Conservation (phyloP, 2,329 filamentous ascomycete species). For the Ophiostoma tasmaniense region DNA sequence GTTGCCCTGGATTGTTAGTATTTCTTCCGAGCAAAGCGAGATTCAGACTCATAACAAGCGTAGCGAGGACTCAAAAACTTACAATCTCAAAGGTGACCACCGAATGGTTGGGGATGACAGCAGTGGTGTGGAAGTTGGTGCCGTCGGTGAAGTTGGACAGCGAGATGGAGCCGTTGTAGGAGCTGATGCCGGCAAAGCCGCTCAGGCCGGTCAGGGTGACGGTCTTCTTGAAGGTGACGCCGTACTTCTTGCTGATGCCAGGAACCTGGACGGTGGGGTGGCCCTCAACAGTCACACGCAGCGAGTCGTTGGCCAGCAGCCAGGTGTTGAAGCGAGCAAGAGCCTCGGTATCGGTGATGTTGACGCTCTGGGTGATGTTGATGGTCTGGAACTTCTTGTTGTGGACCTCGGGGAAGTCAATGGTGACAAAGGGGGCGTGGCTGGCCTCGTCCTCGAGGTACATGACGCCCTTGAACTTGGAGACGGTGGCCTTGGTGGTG, state of each 20-base stretch:
- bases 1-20: constrained; percentile 42
- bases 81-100: constrained; percentile 56
- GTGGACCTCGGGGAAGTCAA: constrained; percentile 45
- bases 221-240: constrained; percentile 49
- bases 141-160: constrained; percentile 33
- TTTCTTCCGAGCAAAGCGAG: too few species aligned
- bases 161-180: constrained; percentile 43
- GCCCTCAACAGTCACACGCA: constrained; percentile 44
- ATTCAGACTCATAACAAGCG: neutral
- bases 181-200: constrained; percentile 45
- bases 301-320: constrained; percentile 42
- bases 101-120: constrained; percentile 56
- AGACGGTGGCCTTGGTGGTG: constrained; percentile 44
- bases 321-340: constrained; percentile 48
- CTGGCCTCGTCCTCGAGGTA: constrained; percentile 43
- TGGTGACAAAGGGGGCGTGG: constrained; percentile 40
- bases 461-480: constrained; percentile 44
- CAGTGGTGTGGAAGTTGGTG: constrained; percentile 53
- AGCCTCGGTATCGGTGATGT: constrained; percentile 39
- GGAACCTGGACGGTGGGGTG: constrained; percentile 43
- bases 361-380: constrained; percentile 42
- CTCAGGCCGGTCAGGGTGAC: constrained; percentile 39
- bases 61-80: constrained; percentile 27
- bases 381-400: constrained; percentile 41
- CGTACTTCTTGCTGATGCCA: constrained; percentile 40